phyloP scores from a whole-genome alignment of 2,329 filamentous ascomycete genomes.

The Alternaria hordeiaustralica region DNA sequence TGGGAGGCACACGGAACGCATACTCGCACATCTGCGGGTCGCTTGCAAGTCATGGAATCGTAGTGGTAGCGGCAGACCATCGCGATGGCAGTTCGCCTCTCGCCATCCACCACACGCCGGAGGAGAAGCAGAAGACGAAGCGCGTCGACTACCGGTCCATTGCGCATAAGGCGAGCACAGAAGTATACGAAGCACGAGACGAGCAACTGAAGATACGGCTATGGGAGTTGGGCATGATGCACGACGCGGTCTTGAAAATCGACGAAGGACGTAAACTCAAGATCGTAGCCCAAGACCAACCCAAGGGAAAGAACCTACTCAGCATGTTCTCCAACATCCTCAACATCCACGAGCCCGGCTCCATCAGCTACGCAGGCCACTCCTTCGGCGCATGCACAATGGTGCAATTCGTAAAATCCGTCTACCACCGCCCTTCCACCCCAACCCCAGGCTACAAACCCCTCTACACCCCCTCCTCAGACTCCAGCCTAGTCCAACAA shows the following conservation, averaged over 20 bases:
- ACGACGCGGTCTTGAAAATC: slow-evolving; percentile 71
- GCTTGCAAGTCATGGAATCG: slow-evolving; percentile 78
- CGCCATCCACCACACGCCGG: slow-evolving; percentile 71
- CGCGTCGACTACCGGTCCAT: slow-evolving; percentile 55
- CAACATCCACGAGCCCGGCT: slow-evolving; percentile 73
- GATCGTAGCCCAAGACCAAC: slow-evolving; percentile 54
- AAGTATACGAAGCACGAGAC: slow-evolving; percentile 72
- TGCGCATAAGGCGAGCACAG: slow-evolving; percentile 68
- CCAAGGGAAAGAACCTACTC: slow-evolving; percentile 56
- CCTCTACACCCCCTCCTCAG: slow-evolving; percentile 65
- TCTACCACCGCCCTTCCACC: slow-evolving; percentile 69
- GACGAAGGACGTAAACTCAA: slow-evolving; percentile 61
- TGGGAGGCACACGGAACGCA: slow-evolving; percentile 80
- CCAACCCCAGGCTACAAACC: slow-evolving; percentile 58
- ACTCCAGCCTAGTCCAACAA: slow-evolving; percentile 66
- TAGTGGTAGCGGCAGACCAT: slow-evolving; percentile 83
- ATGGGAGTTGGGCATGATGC: slow-evolving; percentile 77
- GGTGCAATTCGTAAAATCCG: slow-evolving; percentile 79
- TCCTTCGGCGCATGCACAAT: slow-evolving; percentile 79
- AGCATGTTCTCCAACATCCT: slow-evolving; percentile 66
- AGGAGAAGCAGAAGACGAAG: slow-evolving; percentile 47
- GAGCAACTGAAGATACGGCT: slow-evolving; percentile 75
- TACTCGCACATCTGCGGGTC: slow-evolving; percentile 85
- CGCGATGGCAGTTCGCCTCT: slow-evolving; percentile 80
- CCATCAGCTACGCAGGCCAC: slow-evolving; percentile 78